These are phyloP conservation scores for Tolypocladium nubicola DNA, from an alignment of 2,329 filamentous ascomycete genomes.

Conservation along the genomic window DNA sequence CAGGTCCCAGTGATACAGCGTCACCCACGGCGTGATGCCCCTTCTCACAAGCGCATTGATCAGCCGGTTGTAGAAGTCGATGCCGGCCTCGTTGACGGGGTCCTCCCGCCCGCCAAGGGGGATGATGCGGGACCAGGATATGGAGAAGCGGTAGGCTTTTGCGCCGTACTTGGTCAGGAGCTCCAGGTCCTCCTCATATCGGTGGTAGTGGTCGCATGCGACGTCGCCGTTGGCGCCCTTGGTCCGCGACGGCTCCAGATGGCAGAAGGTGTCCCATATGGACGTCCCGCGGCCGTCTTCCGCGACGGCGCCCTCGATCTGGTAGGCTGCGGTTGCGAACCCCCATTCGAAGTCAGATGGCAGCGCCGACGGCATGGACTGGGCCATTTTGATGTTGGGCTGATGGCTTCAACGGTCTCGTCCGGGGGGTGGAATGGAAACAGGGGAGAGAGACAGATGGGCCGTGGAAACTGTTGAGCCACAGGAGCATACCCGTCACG, in stretches of 20 bases:
- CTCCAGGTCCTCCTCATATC: conserved; percentile 42
- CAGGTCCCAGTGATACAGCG: conserved; percentile 55
- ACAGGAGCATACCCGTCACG: not conserved
- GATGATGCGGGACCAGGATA: conserved; percentile 57
- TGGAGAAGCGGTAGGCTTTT: conserved; percentile 52
- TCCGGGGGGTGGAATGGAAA: not conserved
- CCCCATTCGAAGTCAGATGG: conserved; percentile 28
- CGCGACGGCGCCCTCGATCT: conserved; percentile 32
- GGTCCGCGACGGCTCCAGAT: conserved; percentile 27
- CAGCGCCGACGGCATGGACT: conserved; percentile 9
- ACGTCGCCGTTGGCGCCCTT: conserved; percentile 35
- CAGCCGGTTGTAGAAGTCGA: conserved; percentile 49
- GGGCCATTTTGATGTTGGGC: conserved; percentile 2
- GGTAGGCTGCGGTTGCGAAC: conserved; percentile 31
- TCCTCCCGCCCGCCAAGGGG: conserved; percentile 53
- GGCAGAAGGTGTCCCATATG: conserved; percentile 31
- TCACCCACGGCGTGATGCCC: conserved; percentile 50
- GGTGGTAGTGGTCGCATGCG: conserved; percentile 31
- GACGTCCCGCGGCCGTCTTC: conserved; percentile 29
- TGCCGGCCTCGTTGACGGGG: conserved; percentile 48
- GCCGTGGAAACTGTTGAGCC: not conserved
- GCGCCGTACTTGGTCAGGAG: conserved; percentile 47
- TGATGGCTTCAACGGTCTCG: not conserved
- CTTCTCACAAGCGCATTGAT: conserved; percentile 46
- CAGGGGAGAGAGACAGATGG: not conserved